A percentile compares a stretch with the other conserved stretches of the same genome.
These are phyloP conservation scores for Solanum ahanhuiri DNA, from an alignment of 257 asterid genomes.

Conservation along the genomic window DNA sequence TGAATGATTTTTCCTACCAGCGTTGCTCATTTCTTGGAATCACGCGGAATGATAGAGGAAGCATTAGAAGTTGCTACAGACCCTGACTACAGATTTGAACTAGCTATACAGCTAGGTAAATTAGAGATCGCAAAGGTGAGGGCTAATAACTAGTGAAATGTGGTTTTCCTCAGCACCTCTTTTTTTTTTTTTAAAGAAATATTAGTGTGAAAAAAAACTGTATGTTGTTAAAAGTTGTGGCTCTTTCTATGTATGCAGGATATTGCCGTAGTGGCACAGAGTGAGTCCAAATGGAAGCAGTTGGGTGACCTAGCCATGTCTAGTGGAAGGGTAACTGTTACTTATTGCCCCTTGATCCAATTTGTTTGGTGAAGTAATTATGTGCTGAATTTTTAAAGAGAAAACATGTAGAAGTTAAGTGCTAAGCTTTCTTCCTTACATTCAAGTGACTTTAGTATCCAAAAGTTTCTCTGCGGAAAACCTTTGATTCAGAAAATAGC, in stretches of 20 bases:
- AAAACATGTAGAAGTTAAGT: background rate
- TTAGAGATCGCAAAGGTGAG: constrained; percentile 81
- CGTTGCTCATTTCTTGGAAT: constrained; percentile 92
- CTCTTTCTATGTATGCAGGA: constrained; percentile 39
- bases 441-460: background rate
- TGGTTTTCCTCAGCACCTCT: background rate
- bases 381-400: background rate
- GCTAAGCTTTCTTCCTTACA: background rate
- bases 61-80: constrained; percentile 95
- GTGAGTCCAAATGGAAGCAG: constrained; percentile 93
- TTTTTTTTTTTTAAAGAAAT: background rate
- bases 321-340: constrained; percentile 62
- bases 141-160: background rate
- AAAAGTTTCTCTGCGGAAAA: background rate
- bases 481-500: background rate
- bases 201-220: background rate
- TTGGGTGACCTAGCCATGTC: constrained; percentile 98
- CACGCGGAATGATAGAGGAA: constrained; percentile 91
- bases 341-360: background rate
- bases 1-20: constrained; percentile 17
- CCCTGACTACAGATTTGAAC: constrained; percentile 92
- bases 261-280: constrained; percentile 66
- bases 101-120: constrained; percentile 84
- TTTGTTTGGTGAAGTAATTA: background rate
- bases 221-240: background rate